These are phyloP conservation scores for Melocanna baccifera DNA, from an alignment of 176 grass and related monocot genomes.

Conservation along the genomic window DNA sequence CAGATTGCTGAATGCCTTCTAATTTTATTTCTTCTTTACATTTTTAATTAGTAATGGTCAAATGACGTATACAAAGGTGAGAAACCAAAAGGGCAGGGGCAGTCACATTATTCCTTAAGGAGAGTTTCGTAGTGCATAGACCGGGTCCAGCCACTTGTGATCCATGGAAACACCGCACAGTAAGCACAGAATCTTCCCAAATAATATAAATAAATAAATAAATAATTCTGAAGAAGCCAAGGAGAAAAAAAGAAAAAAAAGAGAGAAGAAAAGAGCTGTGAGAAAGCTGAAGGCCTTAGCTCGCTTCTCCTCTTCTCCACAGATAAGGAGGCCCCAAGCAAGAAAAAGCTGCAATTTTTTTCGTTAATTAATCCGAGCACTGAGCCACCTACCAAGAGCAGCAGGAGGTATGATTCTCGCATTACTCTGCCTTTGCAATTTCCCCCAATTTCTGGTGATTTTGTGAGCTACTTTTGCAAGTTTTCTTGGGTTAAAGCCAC, in stretches of 20 bases:
- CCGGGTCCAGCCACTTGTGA: background rate
- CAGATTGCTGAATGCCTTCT: background rate
- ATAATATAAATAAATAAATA: conserved; percentile 2
- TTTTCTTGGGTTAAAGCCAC: background rate
- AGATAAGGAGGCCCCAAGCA: conserved; percentile 36
- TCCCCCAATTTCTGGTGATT: background rate
- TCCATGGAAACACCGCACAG: background rate
- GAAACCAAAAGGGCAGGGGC: background rate
- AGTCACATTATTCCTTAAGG: background rate
- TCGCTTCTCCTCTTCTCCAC: background rate
- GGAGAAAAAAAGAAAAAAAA: background rate
- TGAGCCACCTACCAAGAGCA: background rate
- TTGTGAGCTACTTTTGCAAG: background rate
- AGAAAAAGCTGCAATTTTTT: conserved; percentile 22
- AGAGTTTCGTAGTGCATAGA: background rate
- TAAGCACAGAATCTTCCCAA: conserved; percentile 25
- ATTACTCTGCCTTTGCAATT: background rate
- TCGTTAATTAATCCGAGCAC: background rate
- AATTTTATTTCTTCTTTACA: too few relatives aligned
- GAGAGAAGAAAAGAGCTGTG: conserved; percentile 9
- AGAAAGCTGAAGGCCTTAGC: conserved; percentile 5
- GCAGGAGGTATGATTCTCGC: conserved; percentile 33
- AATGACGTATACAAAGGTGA: background rate
- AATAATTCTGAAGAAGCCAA: conserved; percentile 2
- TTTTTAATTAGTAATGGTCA: background rate